A percentile compares a stretch with the other conserved stretches of the same genome.
Evolutionary conservation across 495 filamentous ascomycete species (phyloP).

Genomic region (Terfezia claveryi): DNA sequence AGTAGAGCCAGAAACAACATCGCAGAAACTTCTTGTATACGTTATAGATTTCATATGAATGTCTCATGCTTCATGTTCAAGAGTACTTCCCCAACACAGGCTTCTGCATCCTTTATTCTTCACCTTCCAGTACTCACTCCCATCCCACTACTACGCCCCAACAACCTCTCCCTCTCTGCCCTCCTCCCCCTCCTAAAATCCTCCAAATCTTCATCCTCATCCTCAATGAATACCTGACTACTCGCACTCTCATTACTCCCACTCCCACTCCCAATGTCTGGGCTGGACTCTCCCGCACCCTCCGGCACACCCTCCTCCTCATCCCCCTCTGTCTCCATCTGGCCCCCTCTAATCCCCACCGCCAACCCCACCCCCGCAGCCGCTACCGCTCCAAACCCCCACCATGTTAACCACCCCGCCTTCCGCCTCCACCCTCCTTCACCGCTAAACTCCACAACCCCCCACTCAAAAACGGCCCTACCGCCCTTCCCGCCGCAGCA

Average conservation of each 20-base stretch:
- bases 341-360: conserved; percentile 31
- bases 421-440: conserved; percentile 44
- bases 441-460: conserved; percentile 45
- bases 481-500: conserved; percentile 69
- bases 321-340: conserved; percentile 28
- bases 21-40: too few species aligned
- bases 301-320: conserved; percentile 21
- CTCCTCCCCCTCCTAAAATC: background rate
- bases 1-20: too few species aligned
- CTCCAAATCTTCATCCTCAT: background rate
- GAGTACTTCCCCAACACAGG: too few species aligned
- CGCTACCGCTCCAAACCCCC: conserved; percentile 56
- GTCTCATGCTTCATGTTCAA: too few species aligned
- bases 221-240: background rate
- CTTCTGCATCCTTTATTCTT: too few species aligned
- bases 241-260: background rate
- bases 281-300: background rate
- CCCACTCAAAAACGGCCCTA: conserved; percentile 74
- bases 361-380: conserved; percentile 53
- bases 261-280: background rate
- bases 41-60: too few species aligned
- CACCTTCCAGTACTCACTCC: too few species aligned
- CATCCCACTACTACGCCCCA: background rate
- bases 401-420: conserved; percentile 69
- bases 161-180: background rate